Conservation (phyloP, 805 yeast genomes). For the Candida takata region DNA sequence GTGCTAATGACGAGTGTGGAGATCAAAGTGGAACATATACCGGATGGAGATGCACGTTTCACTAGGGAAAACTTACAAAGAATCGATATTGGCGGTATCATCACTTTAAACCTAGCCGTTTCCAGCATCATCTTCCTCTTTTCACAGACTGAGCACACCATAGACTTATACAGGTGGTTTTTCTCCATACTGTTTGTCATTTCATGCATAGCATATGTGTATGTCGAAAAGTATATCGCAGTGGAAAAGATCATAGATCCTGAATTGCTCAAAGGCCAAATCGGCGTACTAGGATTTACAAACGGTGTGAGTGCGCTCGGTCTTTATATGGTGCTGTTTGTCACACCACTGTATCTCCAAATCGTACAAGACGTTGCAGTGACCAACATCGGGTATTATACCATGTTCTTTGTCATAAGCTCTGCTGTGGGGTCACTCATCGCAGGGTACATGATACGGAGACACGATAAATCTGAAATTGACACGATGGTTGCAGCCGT, state of each 20-base stretch:
- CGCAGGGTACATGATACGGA: conserved; percentile 29
- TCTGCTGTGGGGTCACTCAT: conserved; percentile 33
- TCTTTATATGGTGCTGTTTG: conserved; percentile 29
- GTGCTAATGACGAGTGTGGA: conserved; percentile 25
- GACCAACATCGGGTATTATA: conserved; percentile 33
- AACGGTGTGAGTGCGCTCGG: conserved; percentile 32
- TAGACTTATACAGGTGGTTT: conserved; percentile 8
- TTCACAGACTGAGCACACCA: conserved; percentile 19
- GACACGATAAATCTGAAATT: conserved; percentile 16
- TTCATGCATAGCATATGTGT: conserved; percentile 20
- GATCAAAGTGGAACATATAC: conserved; percentile 23
- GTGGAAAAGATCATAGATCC: conserved; percentile 36
- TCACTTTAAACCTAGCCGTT: conserved; percentile 28
- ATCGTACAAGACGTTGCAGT: conserved; percentile 34
- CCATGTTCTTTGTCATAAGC: conserved; percentile 34
- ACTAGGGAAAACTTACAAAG: conserved; percentile 27
- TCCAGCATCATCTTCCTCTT: conserved; percentile 30
- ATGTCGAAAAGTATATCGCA: conserved; percentile 32
- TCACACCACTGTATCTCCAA: conserved; percentile 37
- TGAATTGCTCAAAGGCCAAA: conserved; percentile 30
- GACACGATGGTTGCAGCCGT: conserved; percentile 21
- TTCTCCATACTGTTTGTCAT: conserved; percentile 10
- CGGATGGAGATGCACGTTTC: conserved; percentile 20
- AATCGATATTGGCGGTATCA: conserved; percentile 37
- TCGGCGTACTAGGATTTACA: conserved; percentile 31